Evolutionary conservation across 257 asterid species (phyloP).

Genomic region (Fraxinus americana): DNA sequence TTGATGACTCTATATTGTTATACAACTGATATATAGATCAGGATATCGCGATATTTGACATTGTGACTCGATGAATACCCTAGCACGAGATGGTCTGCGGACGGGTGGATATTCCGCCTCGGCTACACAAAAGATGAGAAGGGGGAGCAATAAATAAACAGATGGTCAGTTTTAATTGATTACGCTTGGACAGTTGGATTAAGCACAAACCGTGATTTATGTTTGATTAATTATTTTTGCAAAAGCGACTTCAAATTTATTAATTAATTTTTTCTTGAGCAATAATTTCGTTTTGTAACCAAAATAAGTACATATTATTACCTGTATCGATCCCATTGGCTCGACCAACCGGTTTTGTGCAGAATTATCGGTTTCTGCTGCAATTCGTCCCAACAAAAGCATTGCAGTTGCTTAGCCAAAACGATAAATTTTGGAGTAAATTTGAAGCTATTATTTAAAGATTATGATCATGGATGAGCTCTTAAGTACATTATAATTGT

Average conservation of each 20-base stretch:
- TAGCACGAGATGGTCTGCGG: conserved; percentile 19
- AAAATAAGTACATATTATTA: neutral
- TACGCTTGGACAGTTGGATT: conserved; percentile 26
- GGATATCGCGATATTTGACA: conserved; percentile 25
- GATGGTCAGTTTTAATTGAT: neutral
- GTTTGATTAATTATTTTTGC: conserved; percentile 28
- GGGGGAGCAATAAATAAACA: conserved; percentile 17
- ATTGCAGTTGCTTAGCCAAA: neutral
- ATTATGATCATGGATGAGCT: neutral
- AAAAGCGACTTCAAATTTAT: neutral
- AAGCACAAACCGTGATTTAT: conserved; percentile 34
- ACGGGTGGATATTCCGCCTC: neutral
- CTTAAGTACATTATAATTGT: neutral
- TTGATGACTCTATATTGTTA: conserved; percentile 16
- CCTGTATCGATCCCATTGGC: neutral
- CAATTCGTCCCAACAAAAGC: neutral
- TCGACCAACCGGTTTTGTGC: neutral
- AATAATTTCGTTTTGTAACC: neutral
- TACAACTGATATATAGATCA: conserved; percentile 9
- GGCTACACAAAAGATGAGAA: conserved; percentile 16
- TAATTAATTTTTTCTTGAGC: neutral
- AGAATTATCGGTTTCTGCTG: neutral
- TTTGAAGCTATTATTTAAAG: neutral
- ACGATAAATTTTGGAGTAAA: neutral
- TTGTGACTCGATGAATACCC: conserved; percentile 30